These are phyloP conservation scores for Puccinia triticina DNA, from an alignment of 1,284 basidiomycete genomes.

Conservation along the genomic window DNA sequence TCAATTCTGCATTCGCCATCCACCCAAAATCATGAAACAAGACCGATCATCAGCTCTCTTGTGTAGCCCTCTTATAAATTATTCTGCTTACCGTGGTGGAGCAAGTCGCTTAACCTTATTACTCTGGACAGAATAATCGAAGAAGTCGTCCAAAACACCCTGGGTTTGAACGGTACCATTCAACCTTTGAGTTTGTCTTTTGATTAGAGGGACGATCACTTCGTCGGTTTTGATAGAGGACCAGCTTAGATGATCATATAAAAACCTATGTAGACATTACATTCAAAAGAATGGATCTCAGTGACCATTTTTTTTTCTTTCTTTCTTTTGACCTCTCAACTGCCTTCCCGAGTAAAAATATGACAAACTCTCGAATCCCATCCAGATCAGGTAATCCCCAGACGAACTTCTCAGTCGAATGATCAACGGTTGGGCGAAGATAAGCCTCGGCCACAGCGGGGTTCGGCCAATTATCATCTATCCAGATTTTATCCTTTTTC, in stretches of 20 bases:
- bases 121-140: constrained; percentile 37
- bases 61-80: neutral
- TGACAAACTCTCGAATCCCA: constrained; percentile 67
- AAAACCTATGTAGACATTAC: constrained; percentile 67
- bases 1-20: neutral
- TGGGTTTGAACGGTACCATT: constrained; percentile 32
- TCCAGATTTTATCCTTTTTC: constrained; percentile 66
- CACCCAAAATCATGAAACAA: neutral
- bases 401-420: constrained; percentile 89
- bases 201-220: constrained; percentile 87
- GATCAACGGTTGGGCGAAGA: constrained; percentile 83
- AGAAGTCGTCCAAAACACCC: constrained; percentile 45
- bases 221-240: constrained; percentile 83
- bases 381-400: constrained; percentile 97
- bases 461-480: constrained; percentile 85
- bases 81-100: neutral
- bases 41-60: neutral
- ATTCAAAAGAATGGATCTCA: constrained; percentile 43
- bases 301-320: constrained; percentile 55
- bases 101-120: neutral
- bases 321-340: neutral
- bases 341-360: too few species aligned
- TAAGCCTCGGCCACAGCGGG: constrained; percentile 89
- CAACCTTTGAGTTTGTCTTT: constrained; percentile 61
- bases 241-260: constrained; percentile 86